Percentiles rank a stretch among this genome's conserved stretches.
Evolutionary conservation across 768 basidiomycete species (phyloP).

Genomic region (Glaciozyma martinii): DNA sequence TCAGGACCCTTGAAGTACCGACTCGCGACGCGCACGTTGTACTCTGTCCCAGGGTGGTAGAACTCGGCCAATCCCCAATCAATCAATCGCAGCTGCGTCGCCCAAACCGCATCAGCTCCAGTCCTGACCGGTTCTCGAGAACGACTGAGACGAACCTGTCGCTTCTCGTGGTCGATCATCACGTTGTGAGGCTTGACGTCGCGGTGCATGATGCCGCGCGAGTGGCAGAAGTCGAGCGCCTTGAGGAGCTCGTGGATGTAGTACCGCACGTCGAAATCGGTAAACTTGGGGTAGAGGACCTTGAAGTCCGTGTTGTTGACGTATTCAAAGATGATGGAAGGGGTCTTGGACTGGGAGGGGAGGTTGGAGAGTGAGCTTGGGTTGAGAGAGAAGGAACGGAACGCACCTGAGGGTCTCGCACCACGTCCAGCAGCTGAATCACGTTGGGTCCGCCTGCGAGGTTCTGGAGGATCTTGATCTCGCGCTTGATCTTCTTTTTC

Average conservation of each 20-base stretch:
- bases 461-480: constrained; percentile 97
- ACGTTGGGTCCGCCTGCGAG: constrained; percentile 92
- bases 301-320: constrained; percentile 98
- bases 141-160: constrained; percentile 55
- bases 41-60: constrained; percentile 94
- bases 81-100: constrained; percentile 71
- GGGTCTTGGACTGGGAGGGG: constrained; percentile 70
- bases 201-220: constrained; percentile 96
- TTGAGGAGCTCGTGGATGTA: constrained; percentile 96
- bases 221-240: constrained; percentile 95
- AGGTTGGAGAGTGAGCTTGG: not conserved
- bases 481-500: constrained; percentile 99
- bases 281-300: constrained; percentile 86
- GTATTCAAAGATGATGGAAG: constrained; percentile 93
- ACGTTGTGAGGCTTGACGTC: constrained; percentile 99
- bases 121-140: not conserved
- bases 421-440: constrained; percentile 85
- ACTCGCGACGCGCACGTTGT: constrained; percentile 94
- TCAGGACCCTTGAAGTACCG: constrained; percentile 98
- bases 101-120: not conserved
- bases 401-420: constrained; percentile 59
- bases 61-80: constrained; percentile 99
- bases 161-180: constrained; percentile 97
- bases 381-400: constrained; percentile 34
- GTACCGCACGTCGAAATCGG: constrained; percentile 87